Conservation (phyloP, 169 alveolate species). For the Cystoisospora suis region DNA sequence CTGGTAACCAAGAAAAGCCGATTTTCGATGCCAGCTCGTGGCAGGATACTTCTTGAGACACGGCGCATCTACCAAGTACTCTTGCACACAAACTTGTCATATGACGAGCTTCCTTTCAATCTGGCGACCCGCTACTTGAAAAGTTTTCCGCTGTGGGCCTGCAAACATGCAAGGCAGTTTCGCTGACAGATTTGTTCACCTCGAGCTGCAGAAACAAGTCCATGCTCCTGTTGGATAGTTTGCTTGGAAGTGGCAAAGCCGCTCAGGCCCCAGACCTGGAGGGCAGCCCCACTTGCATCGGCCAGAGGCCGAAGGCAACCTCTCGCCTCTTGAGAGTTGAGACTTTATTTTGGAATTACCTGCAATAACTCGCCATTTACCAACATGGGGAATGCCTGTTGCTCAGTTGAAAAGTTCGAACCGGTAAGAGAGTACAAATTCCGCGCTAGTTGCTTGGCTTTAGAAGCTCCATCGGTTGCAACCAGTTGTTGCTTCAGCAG, state of each 20-base stretch:
- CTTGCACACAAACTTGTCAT: no score
- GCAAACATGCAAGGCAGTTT: no score
- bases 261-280: background rate
- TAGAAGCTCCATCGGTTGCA: background rate
- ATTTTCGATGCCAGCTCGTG: no score
- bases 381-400: constrained; percentile 30
- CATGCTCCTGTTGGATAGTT: background rate
- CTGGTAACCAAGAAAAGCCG: no score
- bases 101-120: no score
- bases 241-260: background rate
- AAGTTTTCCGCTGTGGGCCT: no score
- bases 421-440: background rate
- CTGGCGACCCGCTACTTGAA: no score
- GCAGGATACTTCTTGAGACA: no score
- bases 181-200: background rate
- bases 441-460: background rate
- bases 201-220: background rate
- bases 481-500: background rate
- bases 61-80: no score
- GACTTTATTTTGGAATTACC: no score
- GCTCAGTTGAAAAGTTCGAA: constrained; percentile 23
- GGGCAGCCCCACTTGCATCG: background rate
- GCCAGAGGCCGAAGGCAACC: background rate
- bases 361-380: no score
- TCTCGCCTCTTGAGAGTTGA: background rate